Conservation (phyloP, 2,329 filamentous ascomycete genomes). For the Metarhizium brunneum region DNA sequence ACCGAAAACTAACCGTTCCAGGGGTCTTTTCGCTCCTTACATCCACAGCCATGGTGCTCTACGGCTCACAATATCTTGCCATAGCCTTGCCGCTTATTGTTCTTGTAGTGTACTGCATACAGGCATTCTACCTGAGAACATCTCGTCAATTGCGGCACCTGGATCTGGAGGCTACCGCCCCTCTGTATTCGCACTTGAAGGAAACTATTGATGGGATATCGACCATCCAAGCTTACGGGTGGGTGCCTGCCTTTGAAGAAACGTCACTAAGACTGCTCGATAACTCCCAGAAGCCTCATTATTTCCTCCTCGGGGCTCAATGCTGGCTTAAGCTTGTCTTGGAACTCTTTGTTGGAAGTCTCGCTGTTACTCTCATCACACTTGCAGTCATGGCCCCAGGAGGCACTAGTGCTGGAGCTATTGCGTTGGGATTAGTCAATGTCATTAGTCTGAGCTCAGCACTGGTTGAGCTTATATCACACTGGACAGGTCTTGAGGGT, state of each 20-base stretch:
- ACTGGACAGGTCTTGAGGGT: no score
- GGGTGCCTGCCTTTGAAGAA: conserved; percentile 29
- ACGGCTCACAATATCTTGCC: conserved; percentile 30
- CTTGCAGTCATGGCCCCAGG: conserved; percentile 23
- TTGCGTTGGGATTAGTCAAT: no score
- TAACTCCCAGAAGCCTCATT: conserved; percentile 39
- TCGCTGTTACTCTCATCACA: conserved; percentile 16
- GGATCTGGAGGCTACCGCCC: conserved; percentile 26
- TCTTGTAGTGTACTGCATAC: conserved; percentile 13
- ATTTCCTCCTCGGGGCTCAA: conserved; percentile 40
- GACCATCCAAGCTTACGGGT: conserved; percentile 40
- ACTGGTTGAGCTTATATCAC: no score
- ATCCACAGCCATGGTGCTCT: background rate
- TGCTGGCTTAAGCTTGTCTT: conserved; percentile 41
- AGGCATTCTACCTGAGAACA: conserved; percentile 21
- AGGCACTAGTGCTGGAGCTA: no score
- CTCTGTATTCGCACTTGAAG: conserved; percentile 26
- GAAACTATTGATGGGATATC: conserved; percentile 37
- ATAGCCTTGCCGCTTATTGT: conserved; percentile 31
- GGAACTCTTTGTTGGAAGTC: conserved; percentile 27
- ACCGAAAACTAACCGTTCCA: background rate
- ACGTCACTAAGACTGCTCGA: conserved; percentile 34
- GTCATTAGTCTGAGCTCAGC: no score
- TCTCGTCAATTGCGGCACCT: conserved; percentile 27
- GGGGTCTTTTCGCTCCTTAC: background rate